These are phyloP conservation scores for Cubamyces lactineus DNA, from an alignment of 768 basidiomycete species.

Conservation along the genomic window DNA sequence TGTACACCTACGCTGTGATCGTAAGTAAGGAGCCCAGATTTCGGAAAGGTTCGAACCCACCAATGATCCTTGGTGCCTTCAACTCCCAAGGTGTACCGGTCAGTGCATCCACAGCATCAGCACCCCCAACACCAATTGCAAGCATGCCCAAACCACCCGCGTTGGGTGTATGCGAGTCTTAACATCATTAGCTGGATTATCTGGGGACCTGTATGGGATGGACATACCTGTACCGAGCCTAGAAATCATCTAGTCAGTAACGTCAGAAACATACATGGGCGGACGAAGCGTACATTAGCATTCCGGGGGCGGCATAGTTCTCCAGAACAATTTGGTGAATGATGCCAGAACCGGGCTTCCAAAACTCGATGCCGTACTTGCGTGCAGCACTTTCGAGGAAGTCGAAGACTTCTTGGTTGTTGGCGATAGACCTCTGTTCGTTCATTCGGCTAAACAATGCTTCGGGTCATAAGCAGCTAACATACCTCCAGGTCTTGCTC, in stretches of 20 bases:
- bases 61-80: slow-evolving; percentile 85
- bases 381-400: slow-evolving; percentile 91
- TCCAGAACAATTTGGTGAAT: slow-evolving; percentile 99
- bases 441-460: slow-evolving; percentile 3
- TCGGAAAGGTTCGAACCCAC: slow-evolving; percentile 42
- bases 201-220: not conserved
- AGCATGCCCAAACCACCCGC: slow-evolving; percentile 96
- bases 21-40: not conserved
- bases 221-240: slow-evolving; percentile 81
- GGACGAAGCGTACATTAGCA: slow-evolving; percentile 87
- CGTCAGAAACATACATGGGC: slow-evolving; percentile 1
- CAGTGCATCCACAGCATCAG: slow-evolving; percentile 97
- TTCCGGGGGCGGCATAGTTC: slow-evolving; percentile 94
- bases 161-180: slow-evolving; percentile 97
- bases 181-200: not conserved
- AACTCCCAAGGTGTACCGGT: slow-evolving; percentile 98
- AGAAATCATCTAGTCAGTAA: slow-evolving; percentile 12
- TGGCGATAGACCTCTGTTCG: slow-evolving; percentile 73
- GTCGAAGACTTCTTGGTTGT: slow-evolving; percentile 96
- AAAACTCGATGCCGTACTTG: slow-evolving; percentile 97
- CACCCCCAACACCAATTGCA: slow-evolving; percentile 98
- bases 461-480: not conserved
- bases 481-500: slow-evolving; percentile 79
- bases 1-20: slow-evolving; percentile 63
- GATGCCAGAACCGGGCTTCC: slow-evolving; percentile 92